Base-by-base conservation (phyloP, 1,284 basidiomycete species). In the Sanguinoderma infundibulare region DNA sequence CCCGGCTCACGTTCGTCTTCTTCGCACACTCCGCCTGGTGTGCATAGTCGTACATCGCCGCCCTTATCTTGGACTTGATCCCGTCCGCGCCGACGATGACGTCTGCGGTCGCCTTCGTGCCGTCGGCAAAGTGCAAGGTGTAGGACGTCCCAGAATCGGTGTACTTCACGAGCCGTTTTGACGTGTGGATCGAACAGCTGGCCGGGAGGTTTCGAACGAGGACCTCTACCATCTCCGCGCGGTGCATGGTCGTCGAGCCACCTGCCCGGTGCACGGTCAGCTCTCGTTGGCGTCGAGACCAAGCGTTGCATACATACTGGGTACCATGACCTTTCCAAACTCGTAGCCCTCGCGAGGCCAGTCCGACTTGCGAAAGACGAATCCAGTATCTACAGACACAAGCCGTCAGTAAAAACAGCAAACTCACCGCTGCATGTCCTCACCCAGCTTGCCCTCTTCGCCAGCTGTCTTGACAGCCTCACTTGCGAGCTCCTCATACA, bases 121-220 rank as follows among this genome's bases (percentile, higher is more conserved):
- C 66, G 55, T 70, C 69, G 7, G 61, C 60, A 34, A 70, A 70
- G 32, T 59, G 55, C n/a, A 65, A 39, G 9, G 57, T 61, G 49
- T 64, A 63, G 5, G 32, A 52, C 1, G 35, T 52, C 17, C 36
- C 10, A 0, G 61, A 34, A 24, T 62, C 55, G 15, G 65, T 61
- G 55, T 79, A 77, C 6, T 50, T 55, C 8, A 58, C 53, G 9
- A 78, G 70, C 12, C 73, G 70, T 49, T 76, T 76, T 2, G 70
- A 73, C n/a, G 74, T 76, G 58, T 78, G 72, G 26, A 78, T 71
- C 0, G 66, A 60, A 62, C 73, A 77, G 30, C 67, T 69, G n/a
- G 65, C 22, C 0, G 75, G 71, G 17, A 79, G 64, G 44, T 70
- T 64, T 20, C 67, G 62, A 20, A 70, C 64, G 2, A 78, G 67